Base-by-base conservation (phyloP, 2,329 filamentous ascomycete genomes). In the Colletotrichum endophyticum region DNA sequence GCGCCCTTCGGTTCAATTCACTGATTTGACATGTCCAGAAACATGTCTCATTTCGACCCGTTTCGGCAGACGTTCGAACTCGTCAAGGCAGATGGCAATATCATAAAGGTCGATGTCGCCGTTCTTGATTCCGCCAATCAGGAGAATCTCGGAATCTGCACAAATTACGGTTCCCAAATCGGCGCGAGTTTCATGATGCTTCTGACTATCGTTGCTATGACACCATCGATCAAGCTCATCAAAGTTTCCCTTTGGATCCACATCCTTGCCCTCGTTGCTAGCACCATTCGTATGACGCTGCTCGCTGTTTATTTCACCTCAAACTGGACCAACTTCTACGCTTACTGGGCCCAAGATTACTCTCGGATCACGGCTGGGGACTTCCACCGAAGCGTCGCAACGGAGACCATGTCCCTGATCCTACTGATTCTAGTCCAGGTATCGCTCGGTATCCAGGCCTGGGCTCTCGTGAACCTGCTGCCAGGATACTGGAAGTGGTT, bases 131-230 rank as follows among this genome's bases (percentile, higher is more conserved):
- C 64, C 28, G 79, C 82, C 67, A 84, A 83, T 77, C 78, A 80
- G 28, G 81, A 82, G 34, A 81, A 83, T 56, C 76, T 83, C 78
- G 85, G 82, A 79, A 82, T 85, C 30, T 82, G 82, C 81, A 92
- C 95, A 87, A 93, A 92, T 84, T 95, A 93, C 82, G 93, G 91
- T 69, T 85, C 90, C 22, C 94, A 96, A 82, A 88, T 96, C 68
- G 95, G 95, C 34, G 91, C 94, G 28, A 91, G 91, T 63, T 78
- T 93, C 73, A 85, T 94, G 76, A 90, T 95, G 80, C 86, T 96
- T 22, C 79, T 94, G 59, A 87, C 94, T 34, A 86, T 96, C 4
- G 85, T 95, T 13, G 81, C 93, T 74, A 89, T 96, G 83, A 96
- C 94, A 0, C 91, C 91, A 25, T 83, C 87, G 0, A 87, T 91